phyloP scores from a whole-genome alignment of 1,139 yeast species.

The Insectozyma bohioensis region DNA sequence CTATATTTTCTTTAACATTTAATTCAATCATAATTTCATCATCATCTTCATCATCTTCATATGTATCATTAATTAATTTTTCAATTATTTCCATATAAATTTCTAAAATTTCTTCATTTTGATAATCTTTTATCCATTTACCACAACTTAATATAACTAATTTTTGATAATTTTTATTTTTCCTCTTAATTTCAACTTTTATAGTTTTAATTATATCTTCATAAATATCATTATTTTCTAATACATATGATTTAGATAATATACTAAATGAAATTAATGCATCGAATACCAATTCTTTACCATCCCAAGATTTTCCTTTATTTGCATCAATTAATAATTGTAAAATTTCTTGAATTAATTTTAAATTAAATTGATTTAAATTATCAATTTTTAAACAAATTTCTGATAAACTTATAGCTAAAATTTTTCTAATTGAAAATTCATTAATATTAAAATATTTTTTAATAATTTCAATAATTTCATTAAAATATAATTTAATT shows the following conservation, averaged over 20 bases:
- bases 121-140: slow-evolving; percentile 43
- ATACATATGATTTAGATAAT: slow-evolving; percentile 35
- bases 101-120: slow-evolving; percentile 34
- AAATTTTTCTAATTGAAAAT: slow-evolving; percentile 66
- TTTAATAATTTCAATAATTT: slow-evolving; percentile 57
- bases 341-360: slow-evolving; percentile 40
- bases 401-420: slow-evolving; percentile 69
- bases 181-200: slow-evolving; percentile 62
- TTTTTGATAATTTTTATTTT: slow-evolving; percentile 63
- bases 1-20: slow-evolving; percentile 28
- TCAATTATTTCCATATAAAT: slow-evolving; percentile 40
- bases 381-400: slow-evolving; percentile 49
- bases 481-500: slow-evolving; percentile 67
- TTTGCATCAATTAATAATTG: slow-evolving; percentile 60
- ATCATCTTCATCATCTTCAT: slow-evolving; percentile 26
- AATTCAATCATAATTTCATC: slow-evolving; percentile 32
- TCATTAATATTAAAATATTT: slow-evolving; percentile 54
- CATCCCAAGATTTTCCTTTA: slow-evolving; percentile 83
- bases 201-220: slow-evolving; percentile 43
- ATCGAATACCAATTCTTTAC: slow-evolving; percentile 74
- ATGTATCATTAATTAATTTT: slow-evolving; percentile 27
- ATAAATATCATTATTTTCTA: slow-evolving; percentile 15
- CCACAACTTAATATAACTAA: slow-evolving; percentile 53
- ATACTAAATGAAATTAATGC: slow-evolving; percentile 64
- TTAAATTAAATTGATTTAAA: slow-evolving; percentile 28